Base-by-base conservation (phyloP, 257 asterid species). In the Rubia yunnanensis region DNA sequence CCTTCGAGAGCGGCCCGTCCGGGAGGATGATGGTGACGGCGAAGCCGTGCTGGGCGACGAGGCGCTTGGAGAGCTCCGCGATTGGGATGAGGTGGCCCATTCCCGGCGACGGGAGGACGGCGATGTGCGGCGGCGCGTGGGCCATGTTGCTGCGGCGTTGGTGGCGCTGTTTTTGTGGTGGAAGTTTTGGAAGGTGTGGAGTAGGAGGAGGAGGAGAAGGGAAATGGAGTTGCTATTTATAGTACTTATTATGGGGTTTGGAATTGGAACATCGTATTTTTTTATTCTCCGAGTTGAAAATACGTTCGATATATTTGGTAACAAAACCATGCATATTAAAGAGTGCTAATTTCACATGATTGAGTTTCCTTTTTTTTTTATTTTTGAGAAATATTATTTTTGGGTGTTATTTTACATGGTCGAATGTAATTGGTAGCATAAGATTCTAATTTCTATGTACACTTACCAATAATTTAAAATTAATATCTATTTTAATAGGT, bases 21-120 rank as follows among this genome's bases (percentile, higher is more conserved):
- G 95, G 94, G 66, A 91, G 56, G 60, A 91, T 17, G 60, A 91
- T 52, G 0, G 92, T 82, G 50, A 81, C 61, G 62, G 83, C 63
- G 79, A 87, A 66, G 59, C 81, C 71, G 84, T 86, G 89, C 50
- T 41, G 80, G 31, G 31, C 70, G 63, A 78, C 69, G 73, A 86
- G 82, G 22, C 59, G 66, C 41, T 85, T 82, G 36, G 96, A 84
- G 50, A 91, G 82, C 63, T 88, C 87, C 10, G 64, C 80, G 0
- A 85, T 59, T 13, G 96, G 95, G 78, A 88, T 86, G 27, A 88
- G 80, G 66, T 91, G 98, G 30, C 96, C 98, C 89, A 91, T 88
- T 53, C 98, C 96, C 3, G 96, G 96, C 13, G 83, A 24, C 7
- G 96, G 90, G 49, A 91, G 53, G 0, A 91, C 59, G 46, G 81